These are phyloP conservation scores for Globisporangium spinosum DNA, from an alignment of 352 stramenopile genomes.

Conservation along the genomic window DNA sequence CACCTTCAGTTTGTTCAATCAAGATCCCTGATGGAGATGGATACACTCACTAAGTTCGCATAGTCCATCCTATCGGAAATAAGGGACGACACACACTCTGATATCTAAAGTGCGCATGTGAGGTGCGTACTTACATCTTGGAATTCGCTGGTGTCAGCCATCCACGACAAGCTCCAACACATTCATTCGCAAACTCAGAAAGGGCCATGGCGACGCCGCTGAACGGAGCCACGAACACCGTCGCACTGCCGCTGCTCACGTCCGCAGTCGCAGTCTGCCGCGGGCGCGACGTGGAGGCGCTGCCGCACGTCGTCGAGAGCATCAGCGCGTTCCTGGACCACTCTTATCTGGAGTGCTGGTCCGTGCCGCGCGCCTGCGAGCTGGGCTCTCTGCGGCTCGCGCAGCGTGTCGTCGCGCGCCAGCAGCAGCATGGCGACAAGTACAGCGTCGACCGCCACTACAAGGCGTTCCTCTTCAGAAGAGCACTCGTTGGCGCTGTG, in stretches of 20 bases:
- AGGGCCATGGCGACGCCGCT: background rate
- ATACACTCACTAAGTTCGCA: background rate
- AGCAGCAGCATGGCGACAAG: background rate
- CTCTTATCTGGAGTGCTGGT: background rate
- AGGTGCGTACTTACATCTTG: background rate
- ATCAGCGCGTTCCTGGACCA: constrained; percentile 9
- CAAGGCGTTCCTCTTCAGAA: constrained; percentile 8
- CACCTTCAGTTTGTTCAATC: no score
- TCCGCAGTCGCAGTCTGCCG: background rate
- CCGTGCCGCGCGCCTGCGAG: background rate
- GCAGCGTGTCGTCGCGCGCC: background rate
- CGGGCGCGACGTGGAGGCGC: background rate
- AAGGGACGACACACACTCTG: background rate
- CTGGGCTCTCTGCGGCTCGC: constrained; percentile 5
- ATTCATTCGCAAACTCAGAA: background rate
- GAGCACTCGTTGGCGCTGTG: background rate
- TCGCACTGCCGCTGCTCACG: background rate
- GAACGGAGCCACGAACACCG: no score
- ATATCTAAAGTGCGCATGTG: no score
- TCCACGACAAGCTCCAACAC: background rate
- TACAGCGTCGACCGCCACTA: constrained; percentile 1
- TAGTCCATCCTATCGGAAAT: background rate
- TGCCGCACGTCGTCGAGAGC: constrained; percentile 2
- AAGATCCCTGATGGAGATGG: background rate
- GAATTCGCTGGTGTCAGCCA: background rate